phyloP scores from a whole-genome alignment of 352 stramenopile species.

The Pythium diclinum region DNA sequence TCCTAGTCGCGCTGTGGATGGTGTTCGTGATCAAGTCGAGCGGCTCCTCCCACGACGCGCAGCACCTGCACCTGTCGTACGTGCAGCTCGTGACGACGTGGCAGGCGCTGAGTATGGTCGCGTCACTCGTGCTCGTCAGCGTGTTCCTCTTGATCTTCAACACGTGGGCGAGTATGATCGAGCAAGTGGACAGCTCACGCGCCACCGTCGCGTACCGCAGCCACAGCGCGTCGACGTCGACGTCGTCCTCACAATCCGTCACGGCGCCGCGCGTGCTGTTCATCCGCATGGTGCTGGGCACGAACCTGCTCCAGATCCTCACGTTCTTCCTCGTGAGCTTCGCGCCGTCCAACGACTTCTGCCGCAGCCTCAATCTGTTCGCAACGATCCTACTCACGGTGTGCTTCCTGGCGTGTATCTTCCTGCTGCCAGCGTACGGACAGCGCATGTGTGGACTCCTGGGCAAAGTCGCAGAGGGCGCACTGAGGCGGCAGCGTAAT shows the following conservation, averaged over 20 bases:
- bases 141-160: constrained; percentile 66
- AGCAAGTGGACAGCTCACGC: constrained; percentile 37
- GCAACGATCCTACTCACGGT: constrained; percentile 43
- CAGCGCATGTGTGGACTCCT: constrained; percentile 52
- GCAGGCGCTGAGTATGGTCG: constrained; percentile 46
- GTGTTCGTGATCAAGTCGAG: constrained; percentile 37
- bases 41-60: constrained; percentile 34
- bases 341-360: constrained; percentile 28
- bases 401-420: constrained; percentile 48
- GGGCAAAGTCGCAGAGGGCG: constrained; percentile 53
- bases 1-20: constrained; percentile 55
- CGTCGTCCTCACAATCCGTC: constrained; percentile 4
- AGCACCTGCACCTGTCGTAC: constrained; percentile 57
- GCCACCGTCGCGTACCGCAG: constrained; percentile 11
- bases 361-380: constrained; percentile 44
- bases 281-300: constrained; percentile 44
- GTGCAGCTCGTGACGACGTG: constrained; percentile 54
- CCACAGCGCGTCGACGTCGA: constrained; percentile 3
- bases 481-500: constrained; percentile 45
- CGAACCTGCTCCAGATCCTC: constrained; percentile 48
- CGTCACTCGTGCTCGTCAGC: constrained; percentile 39
- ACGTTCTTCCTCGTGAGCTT: constrained; percentile 41
- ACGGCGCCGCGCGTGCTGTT: constrained; percentile 50
- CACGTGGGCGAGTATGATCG: constrained; percentile 65
- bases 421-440: constrained; percentile 53